phyloP scores from a whole-genome alignment of 495 filamentous ascomycete species.

The Polyplosphaeria fusca region DNA sequence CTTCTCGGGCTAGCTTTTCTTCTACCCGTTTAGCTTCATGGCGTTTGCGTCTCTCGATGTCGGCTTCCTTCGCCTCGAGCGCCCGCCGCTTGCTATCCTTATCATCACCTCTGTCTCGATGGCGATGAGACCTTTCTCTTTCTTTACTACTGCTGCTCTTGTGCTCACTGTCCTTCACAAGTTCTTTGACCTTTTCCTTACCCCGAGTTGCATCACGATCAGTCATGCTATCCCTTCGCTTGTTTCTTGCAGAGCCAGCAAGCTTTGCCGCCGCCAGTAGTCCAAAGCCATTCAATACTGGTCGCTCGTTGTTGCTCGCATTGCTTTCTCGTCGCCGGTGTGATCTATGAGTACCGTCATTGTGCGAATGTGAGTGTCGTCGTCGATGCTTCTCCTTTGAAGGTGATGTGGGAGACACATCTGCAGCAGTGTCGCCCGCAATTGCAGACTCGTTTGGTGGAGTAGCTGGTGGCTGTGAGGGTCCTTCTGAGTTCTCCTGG shows the following conservation, averaged over 20 bases:
- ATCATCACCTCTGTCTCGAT: conserved; percentile 21
- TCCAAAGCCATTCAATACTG: conserved; percentile 1
- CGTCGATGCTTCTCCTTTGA: conserved; percentile 22
- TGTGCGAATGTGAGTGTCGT: conserved; percentile 18
- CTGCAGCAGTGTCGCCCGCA: background rate
- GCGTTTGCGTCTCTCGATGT: conserved; percentile 22
- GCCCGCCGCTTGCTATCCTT: conserved; percentile 27
- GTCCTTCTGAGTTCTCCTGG: too few species aligned
- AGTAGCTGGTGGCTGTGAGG: conserved; percentile 8
- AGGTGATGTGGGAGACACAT: conserved; percentile 1
- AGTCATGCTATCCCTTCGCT: conserved; percentile 27
- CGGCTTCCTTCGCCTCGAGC: conserved; percentile 21
- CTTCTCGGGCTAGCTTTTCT: conserved; percentile 7
- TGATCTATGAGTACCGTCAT: conserved; percentile 12
- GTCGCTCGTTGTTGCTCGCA: conserved; percentile 13
- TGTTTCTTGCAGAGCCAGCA: conserved; percentile 18
- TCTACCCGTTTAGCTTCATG: conserved; percentile 9
- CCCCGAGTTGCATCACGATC: conserved; percentile 9
- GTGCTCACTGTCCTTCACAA: background rate
- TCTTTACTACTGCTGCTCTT: conserved; percentile 23
- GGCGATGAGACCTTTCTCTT: conserved; percentile 10
- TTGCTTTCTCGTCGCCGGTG: conserved; percentile 28
- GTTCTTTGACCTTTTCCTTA: conserved; percentile 10
- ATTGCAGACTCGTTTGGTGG: conserved; percentile 26
- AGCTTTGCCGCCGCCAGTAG: conserved; percentile 23